Conservation (phyloP, 2,329 filamentous ascomycete genomes). For the Claviceps fusiformis region DNA sequence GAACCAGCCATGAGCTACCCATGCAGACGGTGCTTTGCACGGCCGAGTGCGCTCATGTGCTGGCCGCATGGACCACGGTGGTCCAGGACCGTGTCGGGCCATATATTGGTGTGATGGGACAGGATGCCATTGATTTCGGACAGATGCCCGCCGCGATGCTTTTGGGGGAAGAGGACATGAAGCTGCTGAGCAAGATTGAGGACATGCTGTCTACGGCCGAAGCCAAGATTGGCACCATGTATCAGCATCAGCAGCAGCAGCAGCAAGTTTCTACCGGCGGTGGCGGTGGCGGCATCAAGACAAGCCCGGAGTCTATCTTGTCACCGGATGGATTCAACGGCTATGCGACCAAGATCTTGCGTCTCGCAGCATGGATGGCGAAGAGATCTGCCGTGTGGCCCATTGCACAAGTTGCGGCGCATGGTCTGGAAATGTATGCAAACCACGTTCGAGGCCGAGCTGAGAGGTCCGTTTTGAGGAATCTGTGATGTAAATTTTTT, state of each 20-base stretch:
- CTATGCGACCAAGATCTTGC: constrained; percentile 72
- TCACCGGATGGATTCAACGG: constrained; percentile 51
- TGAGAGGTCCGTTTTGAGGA: constrained; percentile 33
- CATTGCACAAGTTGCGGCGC: constrained; percentile 41
- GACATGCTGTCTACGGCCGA: constrained; percentile 67
- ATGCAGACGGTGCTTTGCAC: constrained; percentile 84
- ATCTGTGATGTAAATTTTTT: background rate
- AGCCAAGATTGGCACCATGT: constrained; percentile 52
- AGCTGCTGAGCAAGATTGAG: constrained; percentile 69
- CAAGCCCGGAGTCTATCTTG: constrained; percentile 35
- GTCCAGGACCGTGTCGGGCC: constrained; percentile 88
- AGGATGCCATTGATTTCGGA: constrained; percentile 63
- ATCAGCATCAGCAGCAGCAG: constrained; percentile 31
- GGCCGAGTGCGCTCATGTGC: constrained; percentile 85
- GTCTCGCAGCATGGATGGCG: constrained; percentile 74
- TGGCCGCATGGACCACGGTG: constrained; percentile 87
- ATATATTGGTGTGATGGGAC: constrained; percentile 75
- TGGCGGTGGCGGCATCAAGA: constrained; percentile 33
- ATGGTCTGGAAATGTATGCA: constrained; percentile 41
- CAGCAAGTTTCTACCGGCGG: no score
- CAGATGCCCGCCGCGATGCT: constrained; percentile 82
- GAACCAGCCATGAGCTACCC: constrained; percentile 71
- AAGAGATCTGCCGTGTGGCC: constrained; percentile 89
- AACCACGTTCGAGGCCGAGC: constrained; percentile 36
- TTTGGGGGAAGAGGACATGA: constrained; percentile 81